Base-by-base conservation (phyloP, 768 basidiomycete genomes). In the Calocera viscosa region DNA sequence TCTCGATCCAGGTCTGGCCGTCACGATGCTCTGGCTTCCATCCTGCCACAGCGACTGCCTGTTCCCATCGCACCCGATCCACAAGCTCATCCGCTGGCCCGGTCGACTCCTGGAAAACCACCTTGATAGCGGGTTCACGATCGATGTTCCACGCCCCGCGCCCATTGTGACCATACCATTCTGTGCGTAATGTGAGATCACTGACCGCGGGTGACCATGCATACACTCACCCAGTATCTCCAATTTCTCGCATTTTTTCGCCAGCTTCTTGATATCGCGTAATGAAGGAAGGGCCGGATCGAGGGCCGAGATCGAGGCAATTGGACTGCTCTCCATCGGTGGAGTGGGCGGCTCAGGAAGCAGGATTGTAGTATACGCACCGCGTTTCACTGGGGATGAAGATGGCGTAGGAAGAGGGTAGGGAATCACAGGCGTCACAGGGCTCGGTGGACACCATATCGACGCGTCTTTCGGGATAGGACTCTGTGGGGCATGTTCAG, bases 241-340 rank as follows among this genome's bases (percentile, higher is more conserved):
- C n/a, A 79, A 67, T 66, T 70, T 73, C n/a, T 76, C 72, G 66
- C 74, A 78, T 64, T 75, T 76, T 63, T 77, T 74, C 47, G 75
- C 75, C 68, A 79, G 76, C 33, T 77, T 73, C 67, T 77, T 78
- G 60, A 79, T 71, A 65, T 79, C 78, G 64, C 78, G 72, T 22
- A 76, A 65, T 19, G 73, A 73, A 3, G 78, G 78, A 68, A 79
- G 73, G 17, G 75, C 75, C n/a, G 76, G 73, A 67, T 79, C 78
- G 22, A 1, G 2, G 63, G 35, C 11, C 5, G 24, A 14, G n/a
- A 24, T 43, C 66, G 26, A 14, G 40, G 22, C 19, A 34, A 33
- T 35, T 24, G 19, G n/a, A 28, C 30, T 49, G 22, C 24, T 60
- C n/a, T 22, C 34, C 24, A 40, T 53, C 1, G 49, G 66, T 10